Conservation (phyloP, 768 basidiomycete genomes). For the Naganishia kalamii region DNA sequence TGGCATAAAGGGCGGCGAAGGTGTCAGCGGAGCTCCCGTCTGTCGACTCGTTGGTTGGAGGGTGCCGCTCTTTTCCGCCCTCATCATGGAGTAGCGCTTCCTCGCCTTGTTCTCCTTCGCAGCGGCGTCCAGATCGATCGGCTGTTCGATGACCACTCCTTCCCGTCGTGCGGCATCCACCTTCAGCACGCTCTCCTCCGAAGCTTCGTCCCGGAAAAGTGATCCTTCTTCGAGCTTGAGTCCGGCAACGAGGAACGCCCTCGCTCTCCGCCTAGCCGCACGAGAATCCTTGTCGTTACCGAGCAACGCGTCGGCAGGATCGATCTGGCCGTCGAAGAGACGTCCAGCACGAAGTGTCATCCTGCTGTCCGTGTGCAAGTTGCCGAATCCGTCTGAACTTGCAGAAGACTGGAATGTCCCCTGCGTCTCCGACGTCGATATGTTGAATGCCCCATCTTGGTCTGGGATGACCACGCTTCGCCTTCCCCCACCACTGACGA, state of each 20-base stretch:
- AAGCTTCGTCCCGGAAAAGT: not conserved
- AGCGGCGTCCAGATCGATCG: not conserved
- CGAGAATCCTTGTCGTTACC: conserved; percentile 17
- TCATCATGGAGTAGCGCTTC: conserved; percentile 22
- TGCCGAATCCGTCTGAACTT: not conserved
- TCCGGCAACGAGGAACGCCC: conserved; percentile 25
- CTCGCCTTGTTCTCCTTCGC: conserved; percentile 11
- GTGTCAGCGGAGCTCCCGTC: not conserved
- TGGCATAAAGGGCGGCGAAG: not conserved
- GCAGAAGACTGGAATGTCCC: not conserved
- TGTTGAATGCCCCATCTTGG: not conserved
- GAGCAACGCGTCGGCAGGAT: not conserved
- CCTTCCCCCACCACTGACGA: conserved; percentile 7
- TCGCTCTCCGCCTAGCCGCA: conserved; percentile 10
- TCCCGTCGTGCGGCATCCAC: conserved; percentile 6
- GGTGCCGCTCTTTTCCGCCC: conserved; percentile 12
- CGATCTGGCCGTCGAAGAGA: not conserved
- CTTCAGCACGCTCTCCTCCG: conserved; percentile 1
- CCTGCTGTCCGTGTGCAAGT: conserved; percentile 20
- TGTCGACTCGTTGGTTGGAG: not conserved
- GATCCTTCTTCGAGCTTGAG: conserved; percentile 23
- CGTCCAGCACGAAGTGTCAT: conserved; percentile 11
- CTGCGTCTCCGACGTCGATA: not conserved
- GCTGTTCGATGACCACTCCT: conserved; percentile 14
- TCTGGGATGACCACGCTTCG: not conserved